phyloP scores from a whole-genome alignment of 306 rosid genomes.

The Citrullus colocynthis region DNA sequence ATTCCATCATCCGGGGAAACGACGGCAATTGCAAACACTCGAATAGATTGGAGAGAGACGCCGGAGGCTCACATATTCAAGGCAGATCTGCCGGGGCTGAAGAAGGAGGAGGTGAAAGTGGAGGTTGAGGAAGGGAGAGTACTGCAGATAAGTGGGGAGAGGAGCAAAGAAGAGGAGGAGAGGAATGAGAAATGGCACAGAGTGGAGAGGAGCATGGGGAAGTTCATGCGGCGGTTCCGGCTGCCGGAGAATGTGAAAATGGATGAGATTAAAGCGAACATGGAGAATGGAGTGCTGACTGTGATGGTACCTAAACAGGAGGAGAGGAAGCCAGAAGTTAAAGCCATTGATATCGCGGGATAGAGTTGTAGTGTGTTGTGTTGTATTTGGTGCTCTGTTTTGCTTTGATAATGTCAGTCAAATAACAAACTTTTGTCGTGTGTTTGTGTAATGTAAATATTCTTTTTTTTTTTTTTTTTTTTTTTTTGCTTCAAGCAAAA shows the following conservation, averaged over 20 bases:
- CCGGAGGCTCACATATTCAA: neutral
- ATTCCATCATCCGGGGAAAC: neutral
- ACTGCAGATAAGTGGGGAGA: neutral
- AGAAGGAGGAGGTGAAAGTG: conserved; percentile 2
- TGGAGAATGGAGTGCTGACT: neutral
- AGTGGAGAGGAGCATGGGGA: conserved; percentile 2
- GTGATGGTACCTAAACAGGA: neutral
- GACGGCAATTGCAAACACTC: neutral
- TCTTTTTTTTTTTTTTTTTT: too few species aligned
- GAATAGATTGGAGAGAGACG: conserved; percentile 2
- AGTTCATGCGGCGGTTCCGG: neutral
- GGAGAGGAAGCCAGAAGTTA: neutral
- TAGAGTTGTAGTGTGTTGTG: neutral
- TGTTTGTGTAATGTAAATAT: neutral
- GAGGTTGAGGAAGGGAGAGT: conserved; percentile 1
- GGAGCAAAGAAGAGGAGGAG: neutral
- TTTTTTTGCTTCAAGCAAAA: too few species aligned
- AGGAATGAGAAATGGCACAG: conserved; percentile 1
- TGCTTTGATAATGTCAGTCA: neutral
- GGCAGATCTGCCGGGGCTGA: conserved; percentile 4
- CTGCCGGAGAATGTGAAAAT: neutral
- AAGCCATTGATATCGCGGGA: neutral
- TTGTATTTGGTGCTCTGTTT: neutral
- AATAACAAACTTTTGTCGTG: neutral
- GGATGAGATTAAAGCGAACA: neutral